Evolutionary conservation across 345 rosid genomes (phyloP).

Genomic region (Chamaenerion angustifolium): DNA sequence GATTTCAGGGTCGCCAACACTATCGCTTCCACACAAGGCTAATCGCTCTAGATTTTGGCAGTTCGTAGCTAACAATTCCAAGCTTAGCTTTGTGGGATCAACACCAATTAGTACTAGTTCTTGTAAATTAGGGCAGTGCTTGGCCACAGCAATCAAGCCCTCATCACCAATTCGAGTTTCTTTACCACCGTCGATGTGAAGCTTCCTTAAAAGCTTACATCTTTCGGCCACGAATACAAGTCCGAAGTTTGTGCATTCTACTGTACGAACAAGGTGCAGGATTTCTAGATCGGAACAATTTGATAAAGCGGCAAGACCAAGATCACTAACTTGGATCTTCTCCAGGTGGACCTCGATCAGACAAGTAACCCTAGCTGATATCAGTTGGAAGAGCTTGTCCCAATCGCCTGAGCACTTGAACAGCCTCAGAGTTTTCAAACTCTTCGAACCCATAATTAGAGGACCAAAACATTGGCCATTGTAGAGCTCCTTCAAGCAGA

Average conservation of each 20-base stretch:
- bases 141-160: slow-evolving; percentile 43
- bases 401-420: slow-evolving; percentile 78
- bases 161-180: slow-evolving; percentile 56
- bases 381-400: slow-evolving; percentile 44
- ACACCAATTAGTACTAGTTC: slow-evolving; percentile 67
- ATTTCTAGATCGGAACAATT: slow-evolving; percentile 50
- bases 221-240: slow-evolving; percentile 34
- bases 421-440: slow-evolving; percentile 52
- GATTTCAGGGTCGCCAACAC: slow-evolving; percentile 54
- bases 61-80: slow-evolving; percentile 45
- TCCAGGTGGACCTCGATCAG: slow-evolving; percentile 62
- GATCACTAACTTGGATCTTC: slow-evolving; percentile 54
- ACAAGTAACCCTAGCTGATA: slow-evolving; percentile 24
- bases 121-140: slow-evolving; percentile 46
- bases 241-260: slow-evolving; percentile 50
- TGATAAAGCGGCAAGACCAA: slow-evolving; percentile 39
- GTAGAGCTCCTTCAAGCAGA: slow-evolving; percentile 63
- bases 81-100: slow-evolving; percentile 42
- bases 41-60: slow-evolving; percentile 54
- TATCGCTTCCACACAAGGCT: slow-evolving; percentile 65
- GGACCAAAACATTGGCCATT: slow-evolving; percentile 75
- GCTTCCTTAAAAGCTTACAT: slow-evolving; percentile 55
- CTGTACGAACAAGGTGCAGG: slow-evolving; percentile 61
- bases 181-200: slow-evolving; percentile 72
- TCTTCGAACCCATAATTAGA: slow-evolving; percentile 44